These are phyloP conservation scores for Gaeumannomyces sp. DNA, from an alignment of 2,329 filamentous ascomycete genomes.

Conservation along the genomic window DNA sequence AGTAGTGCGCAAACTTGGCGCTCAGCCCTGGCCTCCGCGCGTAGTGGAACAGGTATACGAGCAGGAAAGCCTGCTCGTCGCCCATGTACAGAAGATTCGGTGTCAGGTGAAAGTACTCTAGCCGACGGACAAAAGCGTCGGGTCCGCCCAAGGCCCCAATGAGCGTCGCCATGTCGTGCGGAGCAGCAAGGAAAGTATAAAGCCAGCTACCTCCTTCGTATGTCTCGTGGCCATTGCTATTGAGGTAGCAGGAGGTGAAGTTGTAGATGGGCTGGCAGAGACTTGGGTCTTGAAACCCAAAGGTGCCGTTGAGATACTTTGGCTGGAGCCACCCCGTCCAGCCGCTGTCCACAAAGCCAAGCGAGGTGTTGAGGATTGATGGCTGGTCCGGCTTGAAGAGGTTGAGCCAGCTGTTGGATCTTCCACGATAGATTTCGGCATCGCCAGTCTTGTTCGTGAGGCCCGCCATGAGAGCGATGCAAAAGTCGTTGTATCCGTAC, in stretches of 20 bases:
- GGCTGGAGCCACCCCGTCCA: constrained; percentile 64
- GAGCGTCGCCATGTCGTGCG: constrained; percentile 35
- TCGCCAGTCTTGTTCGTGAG: constrained; percentile 47
- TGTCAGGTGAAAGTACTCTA: constrained; percentile 47
- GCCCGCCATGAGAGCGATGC: constrained; percentile 52
- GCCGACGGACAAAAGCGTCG: constrained; percentile 42
- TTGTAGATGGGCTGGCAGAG: constrained; percentile 49
- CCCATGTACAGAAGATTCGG: constrained; percentile 33
- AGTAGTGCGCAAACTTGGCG: constrained; percentile 45
- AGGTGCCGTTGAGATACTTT: constrained; percentile 57
- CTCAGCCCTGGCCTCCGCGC: constrained; percentile 48
- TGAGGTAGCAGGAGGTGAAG: constrained; percentile 17
- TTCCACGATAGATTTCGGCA: constrained; percentile 47
- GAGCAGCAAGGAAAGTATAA: constrained; percentile 52
- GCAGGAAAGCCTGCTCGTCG: constrained; percentile 51
- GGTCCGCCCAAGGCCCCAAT: constrained; percentile 49
- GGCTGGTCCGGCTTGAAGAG: constrained; percentile 53
- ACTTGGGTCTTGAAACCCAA: constrained; percentile 59
- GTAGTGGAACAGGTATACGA: constrained; percentile 57
- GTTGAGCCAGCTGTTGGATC: constrained; percentile 58
- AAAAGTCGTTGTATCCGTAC: constrained; percentile 69
- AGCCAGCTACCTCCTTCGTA: constrained; percentile 65
- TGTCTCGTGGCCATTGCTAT: constrained; percentile 49
- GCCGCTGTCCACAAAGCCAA: constrained; percentile 45
- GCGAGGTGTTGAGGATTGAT: constrained; percentile 34